phyloP scores from a whole-genome alignment of 257 asterid species.

The Plantago major region DNA sequence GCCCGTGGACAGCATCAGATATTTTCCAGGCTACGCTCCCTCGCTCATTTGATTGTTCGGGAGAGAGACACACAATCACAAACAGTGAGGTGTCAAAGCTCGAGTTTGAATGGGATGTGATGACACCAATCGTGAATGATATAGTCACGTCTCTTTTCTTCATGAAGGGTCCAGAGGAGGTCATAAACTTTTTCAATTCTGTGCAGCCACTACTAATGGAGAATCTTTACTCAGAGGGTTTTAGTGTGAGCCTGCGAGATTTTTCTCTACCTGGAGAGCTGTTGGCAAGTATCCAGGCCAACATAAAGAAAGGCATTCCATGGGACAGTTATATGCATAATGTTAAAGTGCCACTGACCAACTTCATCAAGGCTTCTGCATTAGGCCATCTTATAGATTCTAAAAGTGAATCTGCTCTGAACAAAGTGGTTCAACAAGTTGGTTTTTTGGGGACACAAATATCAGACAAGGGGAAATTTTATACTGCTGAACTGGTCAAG shows the following conservation, averaged over 20 bases:
- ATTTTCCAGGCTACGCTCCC: constrained; percentile 75
- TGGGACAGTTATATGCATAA: constrained; percentile 54
- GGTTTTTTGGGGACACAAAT: constrained; percentile 83
- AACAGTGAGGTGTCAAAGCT: constrained; percentile 51
- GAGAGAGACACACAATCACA: constrained; percentile 54
- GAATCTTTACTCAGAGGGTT: constrained; percentile 60
- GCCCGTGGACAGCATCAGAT: constrained; percentile 82
- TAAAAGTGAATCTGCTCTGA: constrained; percentile 79
- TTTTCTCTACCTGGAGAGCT: constrained; percentile 52
- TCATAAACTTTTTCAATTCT: constrained; percentile 62
- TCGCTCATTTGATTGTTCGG: constrained; percentile 52
- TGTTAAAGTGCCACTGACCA: constrained; percentile 52
- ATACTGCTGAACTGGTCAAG: constrained; percentile 58
- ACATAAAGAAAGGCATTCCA: constrained; percentile 52
- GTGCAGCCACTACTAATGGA: constrained; percentile 87
- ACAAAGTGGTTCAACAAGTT: constrained; percentile 89
- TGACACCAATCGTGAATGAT: constrained; percentile 61
- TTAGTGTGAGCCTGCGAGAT: constrained; percentile 73
- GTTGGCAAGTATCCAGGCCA: constrained; percentile 39
- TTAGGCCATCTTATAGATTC: constrained; percentile 72
- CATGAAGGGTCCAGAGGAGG: constrained; percentile 83
- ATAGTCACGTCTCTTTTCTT: constrained; percentile 72
- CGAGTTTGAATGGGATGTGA: constrained; percentile 51
- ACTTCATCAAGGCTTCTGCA: constrained; percentile 60
- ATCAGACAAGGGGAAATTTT: constrained; percentile 63